Evolutionary conservation across 805 yeast species (phyloP), one percentile per base, ranked within the genome.

Genomic region (Ascoidea rubescens): DNA sequence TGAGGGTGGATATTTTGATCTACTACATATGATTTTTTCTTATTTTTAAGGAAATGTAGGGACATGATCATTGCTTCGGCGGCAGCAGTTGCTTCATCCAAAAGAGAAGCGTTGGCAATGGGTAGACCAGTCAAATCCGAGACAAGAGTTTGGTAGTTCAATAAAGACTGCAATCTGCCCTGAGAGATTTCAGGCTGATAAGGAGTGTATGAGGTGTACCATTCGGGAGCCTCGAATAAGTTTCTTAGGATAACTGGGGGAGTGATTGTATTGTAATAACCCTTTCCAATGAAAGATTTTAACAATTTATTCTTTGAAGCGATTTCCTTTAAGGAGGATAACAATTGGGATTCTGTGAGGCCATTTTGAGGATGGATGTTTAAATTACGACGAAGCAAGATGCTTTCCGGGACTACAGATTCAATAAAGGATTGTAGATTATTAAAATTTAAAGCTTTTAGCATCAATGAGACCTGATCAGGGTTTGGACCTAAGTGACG

Each of bases 121-220:
- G 88, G 84, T 69, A 93, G 74, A 1, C 98, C 99, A 0, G 99
- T 93, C 58, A 93, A 74, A 55, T 93, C 96, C 32, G 89, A 69
- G 14, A 93, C 74, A 62, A 91, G 73, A n/a, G 99, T 93, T 70
- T 93, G 99, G 70, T 78, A 93, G 68, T 93, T 93, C 56, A 93
- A 71, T 56, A 93, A 71, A 28, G 93, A 80, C 69, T 91, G 96
- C 60, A 93, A 75, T 60, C 99, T 80, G 52, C 99, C 99, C 69
- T 93, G 99, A 0, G 96, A 85, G 54, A 93, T 90, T 67, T 93
- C 99, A 0, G 99, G 96, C 71, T 93, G 99, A 67, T 93, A 93
- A 43, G 99, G 99, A 30, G 99, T 93, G 66, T 93, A 93, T 1
- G 97, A 88, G 21, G 99, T 93, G 73, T 93, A 93, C 99, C 99